These are phyloP conservation scores for Cladophialophora yegresii DNA, from an alignment of 2,329 filamentous ascomycete species.

Conservation along the genomic window DNA sequence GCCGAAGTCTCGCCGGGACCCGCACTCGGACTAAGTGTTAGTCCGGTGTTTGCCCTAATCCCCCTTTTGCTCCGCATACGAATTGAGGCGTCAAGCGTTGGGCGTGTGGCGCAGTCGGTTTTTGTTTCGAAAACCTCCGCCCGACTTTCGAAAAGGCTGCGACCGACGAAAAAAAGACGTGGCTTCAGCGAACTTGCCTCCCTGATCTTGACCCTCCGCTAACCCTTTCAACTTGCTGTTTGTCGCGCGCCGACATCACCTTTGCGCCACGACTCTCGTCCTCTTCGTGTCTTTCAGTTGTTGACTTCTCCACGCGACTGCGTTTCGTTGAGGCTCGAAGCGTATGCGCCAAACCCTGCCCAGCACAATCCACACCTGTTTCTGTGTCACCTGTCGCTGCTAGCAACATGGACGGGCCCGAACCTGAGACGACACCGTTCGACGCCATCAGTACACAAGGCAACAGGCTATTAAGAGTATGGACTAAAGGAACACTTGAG, in stretches of 20 bases:
- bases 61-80: not conserved
- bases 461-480: constrained; percentile 48
- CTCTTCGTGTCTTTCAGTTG: not conserved
- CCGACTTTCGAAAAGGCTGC: constrained; percentile 9
- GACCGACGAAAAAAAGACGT: constrained; percentile 30
- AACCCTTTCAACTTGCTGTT: not conserved
- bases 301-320: not conserved
- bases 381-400: constrained; percentile 21
- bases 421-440: constrained; percentile 89
- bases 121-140: constrained; percentile 12
- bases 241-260: not conserved
- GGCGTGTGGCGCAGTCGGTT: constrained; percentile 9
- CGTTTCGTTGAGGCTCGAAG: not conserved
- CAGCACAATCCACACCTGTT: not conserved
- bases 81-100: not conserved
- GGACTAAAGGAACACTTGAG: constrained; percentile 27
- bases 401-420: constrained; percentile 74
- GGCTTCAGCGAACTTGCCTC: constrained; percentile 25
- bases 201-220: constrained; percentile 14
- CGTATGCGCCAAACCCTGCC: constrained; percentile 33
- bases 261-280: not conserved
- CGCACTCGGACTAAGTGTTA: constrained; percentile 8
- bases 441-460: constrained; percentile 86
- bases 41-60: not conserved
- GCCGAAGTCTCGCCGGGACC: constrained; percentile 23